Evolutionary conservation across 495 filamentous ascomycete genomes (phyloP).

Genomic region (Bryoglossum gracile): DNA sequence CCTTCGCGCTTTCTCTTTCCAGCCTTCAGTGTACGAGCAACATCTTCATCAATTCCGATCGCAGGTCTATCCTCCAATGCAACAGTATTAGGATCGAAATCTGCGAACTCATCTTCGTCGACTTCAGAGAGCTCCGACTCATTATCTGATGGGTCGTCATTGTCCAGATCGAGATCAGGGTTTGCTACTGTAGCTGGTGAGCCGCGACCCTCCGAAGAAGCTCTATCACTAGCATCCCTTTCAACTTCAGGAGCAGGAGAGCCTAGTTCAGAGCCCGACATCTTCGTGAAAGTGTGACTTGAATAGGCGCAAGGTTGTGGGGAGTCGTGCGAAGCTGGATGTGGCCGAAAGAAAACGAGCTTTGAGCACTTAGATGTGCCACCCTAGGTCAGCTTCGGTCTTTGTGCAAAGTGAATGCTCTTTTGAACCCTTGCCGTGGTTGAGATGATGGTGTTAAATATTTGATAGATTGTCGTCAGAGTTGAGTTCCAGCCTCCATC

Average conservation of each 20-base stretch:
- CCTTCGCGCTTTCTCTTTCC: conserved; percentile 75
- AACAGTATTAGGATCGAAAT: conserved; percentile 76
- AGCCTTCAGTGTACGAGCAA: conserved; percentile 59
- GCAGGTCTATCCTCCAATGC: conserved; percentile 68
- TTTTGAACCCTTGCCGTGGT: too few relatives aligned
- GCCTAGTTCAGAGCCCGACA: conserved; percentile 28
- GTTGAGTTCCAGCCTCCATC: background rate
- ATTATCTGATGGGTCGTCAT: conserved; percentile 55
- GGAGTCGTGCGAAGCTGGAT: too few relatives aligned
- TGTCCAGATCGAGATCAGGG: conserved; percentile 29
- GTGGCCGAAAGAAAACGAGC: too few relatives aligned
- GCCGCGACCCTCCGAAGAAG: conserved; percentile 38
- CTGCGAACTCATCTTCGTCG: conserved; percentile 87
- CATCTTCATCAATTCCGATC: conserved; percentile 82
- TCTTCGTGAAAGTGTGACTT: too few relatives aligned
- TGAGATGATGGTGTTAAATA: too few relatives aligned
- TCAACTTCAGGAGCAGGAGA: conserved; percentile 35
- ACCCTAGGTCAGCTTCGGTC: too few relatives aligned
- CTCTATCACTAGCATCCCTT: conserved; percentile 37
- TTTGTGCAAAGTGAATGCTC: too few relatives aligned
- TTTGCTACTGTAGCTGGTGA: conserved; percentile 30
- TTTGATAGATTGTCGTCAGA: background rate
- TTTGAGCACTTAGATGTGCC: too few relatives aligned
- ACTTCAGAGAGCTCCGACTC: conserved; percentile 90
- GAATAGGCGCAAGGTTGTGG: too few relatives aligned